Conservation (phyloP, 2,329 filamentous ascomycete species). For the Phyllosticta citrichinensis region DNA sequence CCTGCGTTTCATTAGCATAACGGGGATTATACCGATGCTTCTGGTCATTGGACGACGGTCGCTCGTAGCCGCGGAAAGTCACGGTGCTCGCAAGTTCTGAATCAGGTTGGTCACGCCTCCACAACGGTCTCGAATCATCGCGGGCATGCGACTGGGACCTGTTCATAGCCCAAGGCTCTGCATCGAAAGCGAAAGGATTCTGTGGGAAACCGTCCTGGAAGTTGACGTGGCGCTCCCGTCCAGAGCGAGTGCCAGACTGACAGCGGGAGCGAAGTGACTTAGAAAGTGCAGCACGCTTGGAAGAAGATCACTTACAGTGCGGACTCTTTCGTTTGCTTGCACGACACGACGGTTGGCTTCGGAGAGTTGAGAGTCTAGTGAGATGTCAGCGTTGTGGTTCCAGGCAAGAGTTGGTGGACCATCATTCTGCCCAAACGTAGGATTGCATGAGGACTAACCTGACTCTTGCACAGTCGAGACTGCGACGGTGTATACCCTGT, state of each 20-base stretch:
- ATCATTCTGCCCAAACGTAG: background rate
- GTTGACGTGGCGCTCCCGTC: background rate
- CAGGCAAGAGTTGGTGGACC: background rate
- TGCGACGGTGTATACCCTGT: background rate
- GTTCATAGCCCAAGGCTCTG: background rate
- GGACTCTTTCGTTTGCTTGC: background rate
- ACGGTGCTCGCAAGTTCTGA: background rate
- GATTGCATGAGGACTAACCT: background rate
- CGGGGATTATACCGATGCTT: background rate
- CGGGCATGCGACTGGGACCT: background rate
- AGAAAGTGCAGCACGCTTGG: background rate
- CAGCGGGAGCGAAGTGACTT: background rate
- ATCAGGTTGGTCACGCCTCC: background rate
- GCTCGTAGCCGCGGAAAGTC: background rate
- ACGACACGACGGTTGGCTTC: background rate
- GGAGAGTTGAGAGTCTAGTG: background rate
- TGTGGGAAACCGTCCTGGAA: background rate
- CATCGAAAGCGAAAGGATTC: background rate
- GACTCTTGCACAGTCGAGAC: background rate
- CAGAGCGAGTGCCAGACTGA: background rate
- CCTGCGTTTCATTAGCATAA: background rate
- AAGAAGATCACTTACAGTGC: background rate
- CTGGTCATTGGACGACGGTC: background rate
- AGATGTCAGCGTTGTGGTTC: background rate
- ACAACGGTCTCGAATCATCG: background rate